phyloP scores from a whole-genome alignment of 306 rosid species.

The Trifolium pratense region DNA sequence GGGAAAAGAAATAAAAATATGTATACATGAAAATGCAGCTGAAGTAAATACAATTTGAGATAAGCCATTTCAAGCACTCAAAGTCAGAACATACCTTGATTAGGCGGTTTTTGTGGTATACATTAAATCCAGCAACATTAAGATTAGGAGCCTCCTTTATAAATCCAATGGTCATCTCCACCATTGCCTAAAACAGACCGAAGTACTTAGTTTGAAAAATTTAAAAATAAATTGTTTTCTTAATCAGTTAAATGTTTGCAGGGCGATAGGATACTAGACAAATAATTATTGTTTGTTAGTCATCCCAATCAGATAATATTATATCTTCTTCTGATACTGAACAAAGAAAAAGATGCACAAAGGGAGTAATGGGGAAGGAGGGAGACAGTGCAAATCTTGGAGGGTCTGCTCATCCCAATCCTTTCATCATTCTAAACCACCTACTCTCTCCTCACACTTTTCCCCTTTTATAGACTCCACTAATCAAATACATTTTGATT shows the following conservation, averaged over 20 bases:
- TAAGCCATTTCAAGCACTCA: constrained; percentile 33
- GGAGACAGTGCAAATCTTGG: constrained; percentile 1
- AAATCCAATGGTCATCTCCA: constrained; percentile 76
- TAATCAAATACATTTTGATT: background rate
- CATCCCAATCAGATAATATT: constrained; percentile 4
- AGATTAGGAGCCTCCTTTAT: constrained; percentile 74
- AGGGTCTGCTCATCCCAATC: constrained; percentile 14
- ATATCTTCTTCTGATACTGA: background rate
- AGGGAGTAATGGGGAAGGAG: background rate
- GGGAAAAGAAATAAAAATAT: constrained; percentile 28
- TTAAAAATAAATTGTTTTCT: background rate
- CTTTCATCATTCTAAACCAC: constrained; percentile 21
- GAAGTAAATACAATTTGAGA: constrained; percentile 2
- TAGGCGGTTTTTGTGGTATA: constrained; percentile 93
- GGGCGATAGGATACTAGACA: background rate
- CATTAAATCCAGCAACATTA: constrained; percentile 74
- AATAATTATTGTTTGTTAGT: constrained; percentile 15
- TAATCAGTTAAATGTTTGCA: background rate
- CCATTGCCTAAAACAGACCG: constrained; percentile 56
- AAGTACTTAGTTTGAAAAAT: constrained; percentile 31
- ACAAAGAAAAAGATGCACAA: constrained; percentile 14
- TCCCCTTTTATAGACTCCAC: constrained; percentile 1
- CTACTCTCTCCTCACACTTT: background rate
- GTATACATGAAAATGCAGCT: constrained; percentile 25
- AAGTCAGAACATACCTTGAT: constrained; percentile 72